phyloP scores from a whole-genome alignment of 1,284 basidiomycete genomes.

The Sporisorium sorghi region DNA sequence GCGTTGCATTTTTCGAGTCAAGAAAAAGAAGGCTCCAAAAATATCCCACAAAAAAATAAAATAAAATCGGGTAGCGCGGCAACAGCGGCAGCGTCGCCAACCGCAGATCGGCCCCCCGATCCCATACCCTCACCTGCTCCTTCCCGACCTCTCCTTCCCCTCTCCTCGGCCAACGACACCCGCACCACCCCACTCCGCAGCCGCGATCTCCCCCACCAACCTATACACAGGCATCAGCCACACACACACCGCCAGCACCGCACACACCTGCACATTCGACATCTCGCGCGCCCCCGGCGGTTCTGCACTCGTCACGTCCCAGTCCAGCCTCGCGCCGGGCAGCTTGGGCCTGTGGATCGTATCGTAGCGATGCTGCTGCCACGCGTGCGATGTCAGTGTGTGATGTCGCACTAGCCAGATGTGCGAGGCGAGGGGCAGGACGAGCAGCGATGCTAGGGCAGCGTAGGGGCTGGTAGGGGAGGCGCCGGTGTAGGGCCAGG shows the following conservation, averaged over 20 bases:
- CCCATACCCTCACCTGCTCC: neutral
- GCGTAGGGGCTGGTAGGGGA: constrained; percentile 2
- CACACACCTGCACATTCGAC: constrained; percentile 41
- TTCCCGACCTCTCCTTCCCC: neutral
- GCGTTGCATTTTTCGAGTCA: neutral
- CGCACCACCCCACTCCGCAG: constrained; percentile 42
- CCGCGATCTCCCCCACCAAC: constrained; percentile 39
- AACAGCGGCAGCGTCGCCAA: neutral
- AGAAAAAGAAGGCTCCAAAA: constrained; percentile 10
- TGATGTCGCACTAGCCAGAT: constrained; percentile 39
- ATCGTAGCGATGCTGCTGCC: constrained; percentile 47
- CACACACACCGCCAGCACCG: constrained; percentile 36
- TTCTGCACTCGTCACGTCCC: constrained; percentile 28
- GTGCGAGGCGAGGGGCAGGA: constrained; percentile 34
- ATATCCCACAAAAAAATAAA: neutral
- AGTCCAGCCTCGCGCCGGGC: constrained; percentile 41
- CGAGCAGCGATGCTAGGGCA: constrained; percentile 4
- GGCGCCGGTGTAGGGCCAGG: constrained; percentile 27
- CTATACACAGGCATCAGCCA: constrained; percentile 45
- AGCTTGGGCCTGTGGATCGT: constrained; percentile 27
- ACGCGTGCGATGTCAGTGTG: constrained; percentile 25
- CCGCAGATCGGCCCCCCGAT: neutral
- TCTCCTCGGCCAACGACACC: constrained; percentile 7
- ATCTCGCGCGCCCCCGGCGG: constrained; percentile 24
- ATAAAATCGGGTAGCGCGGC: constrained; percentile 2